Conservation (phyloP, 108 stramenopile species). For the Discostella pseudostelligera region DNA sequence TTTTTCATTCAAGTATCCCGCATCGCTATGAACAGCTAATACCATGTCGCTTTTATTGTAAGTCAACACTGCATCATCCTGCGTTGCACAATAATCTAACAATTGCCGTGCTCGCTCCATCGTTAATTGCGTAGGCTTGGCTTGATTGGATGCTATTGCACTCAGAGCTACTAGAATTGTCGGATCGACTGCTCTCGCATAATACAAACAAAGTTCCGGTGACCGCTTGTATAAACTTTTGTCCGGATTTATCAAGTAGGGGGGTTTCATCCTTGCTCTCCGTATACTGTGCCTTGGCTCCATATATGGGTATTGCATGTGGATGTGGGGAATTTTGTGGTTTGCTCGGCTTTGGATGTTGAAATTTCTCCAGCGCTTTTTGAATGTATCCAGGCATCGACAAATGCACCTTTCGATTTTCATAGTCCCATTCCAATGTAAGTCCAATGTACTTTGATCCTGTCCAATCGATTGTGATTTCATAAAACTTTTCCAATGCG, state of each 20-base stretch:
- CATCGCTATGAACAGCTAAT: not conserved
- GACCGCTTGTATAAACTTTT: not conserved
- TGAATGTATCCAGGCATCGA: not conserved
- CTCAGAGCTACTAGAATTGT: no score
- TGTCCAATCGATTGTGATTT: no score
- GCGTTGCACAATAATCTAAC: not conserved
- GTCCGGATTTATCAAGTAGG: not conserved
- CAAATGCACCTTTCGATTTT: not conserved
- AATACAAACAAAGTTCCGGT: not conserved
- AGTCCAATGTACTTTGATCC: not conserved
- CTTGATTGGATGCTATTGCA: no score
- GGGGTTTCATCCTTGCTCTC: not conserved
- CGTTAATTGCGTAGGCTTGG: no score
- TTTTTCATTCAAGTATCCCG: not conserved
- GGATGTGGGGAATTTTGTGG: no score
- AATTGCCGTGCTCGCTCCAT: no score
- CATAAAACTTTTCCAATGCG: no score
- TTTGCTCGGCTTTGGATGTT: not conserved
- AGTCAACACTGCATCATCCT: not conserved
- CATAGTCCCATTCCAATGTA: not conserved
- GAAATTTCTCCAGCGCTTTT: not conserved
- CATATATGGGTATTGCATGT: not conserved
- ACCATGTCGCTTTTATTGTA: slow-evolving; percentile 6
- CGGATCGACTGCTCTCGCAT: not conserved
- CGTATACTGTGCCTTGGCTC: not conserved